phyloP scores from a whole-genome alignment of 768 basidiomycete species.

The Rhizopogon sp. region DNA sequence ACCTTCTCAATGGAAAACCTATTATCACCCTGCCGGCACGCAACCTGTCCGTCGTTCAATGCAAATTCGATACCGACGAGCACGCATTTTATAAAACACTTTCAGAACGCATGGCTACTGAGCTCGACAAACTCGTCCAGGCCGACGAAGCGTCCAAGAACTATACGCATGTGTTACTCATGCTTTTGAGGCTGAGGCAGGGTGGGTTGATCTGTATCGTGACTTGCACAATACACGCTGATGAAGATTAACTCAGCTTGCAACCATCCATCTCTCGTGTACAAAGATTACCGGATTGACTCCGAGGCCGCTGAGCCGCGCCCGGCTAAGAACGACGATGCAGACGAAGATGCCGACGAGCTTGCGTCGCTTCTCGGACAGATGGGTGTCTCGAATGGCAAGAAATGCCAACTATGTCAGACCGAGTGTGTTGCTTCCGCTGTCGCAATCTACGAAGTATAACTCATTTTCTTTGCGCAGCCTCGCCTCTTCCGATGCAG shows the following conservation, averaged over 20 bases:
- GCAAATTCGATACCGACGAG: constrained; percentile 75
- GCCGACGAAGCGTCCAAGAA: constrained; percentile 45
- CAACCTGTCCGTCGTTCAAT: constrained; percentile 64
- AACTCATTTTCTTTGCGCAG: not conserved
- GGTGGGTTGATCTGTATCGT: constrained; percentile 40
- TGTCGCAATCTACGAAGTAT: not conserved
- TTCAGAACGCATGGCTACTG: constrained; percentile 59
- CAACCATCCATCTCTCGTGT: constrained; percentile 81
- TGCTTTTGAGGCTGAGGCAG: constrained; percentile 84
- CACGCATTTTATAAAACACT: constrained; percentile 72
- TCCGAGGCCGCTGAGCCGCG: constrained; percentile 72
- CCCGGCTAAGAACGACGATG: constrained; percentile 44
- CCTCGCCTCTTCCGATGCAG: constrained; percentile 17
- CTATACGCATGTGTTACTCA: constrained; percentile 66
- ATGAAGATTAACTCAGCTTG: constrained; percentile 52
- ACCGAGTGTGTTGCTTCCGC: constrained; percentile 43
- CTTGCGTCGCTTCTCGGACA: constrained; percentile 71
- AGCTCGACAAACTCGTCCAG: constrained; percentile 63
- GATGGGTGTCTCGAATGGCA: constrained; percentile 51
- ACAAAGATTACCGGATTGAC: constrained; percentile 70
- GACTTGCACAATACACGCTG: not conserved
- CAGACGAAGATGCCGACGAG: constrained; percentile 63
- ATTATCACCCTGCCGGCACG: constrained; percentile 79
- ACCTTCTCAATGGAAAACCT: constrained; percentile 69
- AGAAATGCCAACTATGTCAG: constrained; percentile 79